Conservation (phyloP, 2,329 filamentous ascomycete genomes). For the Tolypocladium amazonense region DNA sequence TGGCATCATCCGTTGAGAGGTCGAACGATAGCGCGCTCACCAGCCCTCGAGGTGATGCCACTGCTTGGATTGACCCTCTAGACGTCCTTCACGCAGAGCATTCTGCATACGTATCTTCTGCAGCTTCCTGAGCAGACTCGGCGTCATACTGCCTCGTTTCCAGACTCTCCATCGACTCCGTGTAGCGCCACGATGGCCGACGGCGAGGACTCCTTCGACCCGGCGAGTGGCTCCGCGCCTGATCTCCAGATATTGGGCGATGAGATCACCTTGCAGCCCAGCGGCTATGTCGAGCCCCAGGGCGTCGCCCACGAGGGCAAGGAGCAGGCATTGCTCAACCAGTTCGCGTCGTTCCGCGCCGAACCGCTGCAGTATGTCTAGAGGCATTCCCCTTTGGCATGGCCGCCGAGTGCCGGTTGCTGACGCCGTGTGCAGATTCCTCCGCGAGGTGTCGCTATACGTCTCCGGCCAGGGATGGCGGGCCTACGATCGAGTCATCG, state of each 20-base stretch:
- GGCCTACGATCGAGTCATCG: constrained; percentile 81
- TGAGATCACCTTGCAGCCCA: constrained; percentile 63
- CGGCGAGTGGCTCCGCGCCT: constrained; percentile 43
- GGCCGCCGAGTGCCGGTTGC: neutral
- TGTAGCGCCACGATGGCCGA: constrained; percentile 16
- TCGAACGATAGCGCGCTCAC: neutral
- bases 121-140: neutral
- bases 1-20: neutral
- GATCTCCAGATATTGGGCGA: constrained; percentile 69
- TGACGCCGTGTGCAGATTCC: constrained; percentile 51
- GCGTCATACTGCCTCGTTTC: neutral
- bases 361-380: constrained; percentile 46
- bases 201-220: constrained; percentile 17
- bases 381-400: neutral
- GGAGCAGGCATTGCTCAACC: constrained; percentile 64
- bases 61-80: neutral
- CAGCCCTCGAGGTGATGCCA: neutral
- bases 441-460: constrained; percentile 87
- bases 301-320: constrained; percentile 36
- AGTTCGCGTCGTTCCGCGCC: constrained; percentile 77
- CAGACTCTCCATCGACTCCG: neutral
- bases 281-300: constrained; percentile 49
- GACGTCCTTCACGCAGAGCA: neutral
- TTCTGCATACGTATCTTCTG: neutral
- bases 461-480: constrained; percentile 93